Evolutionary conservation across 2,329 filamentous ascomycete species (phyloP), one percentile per base, ranked within the genome.

Genomic region (Clonostachys sp.): DNA sequence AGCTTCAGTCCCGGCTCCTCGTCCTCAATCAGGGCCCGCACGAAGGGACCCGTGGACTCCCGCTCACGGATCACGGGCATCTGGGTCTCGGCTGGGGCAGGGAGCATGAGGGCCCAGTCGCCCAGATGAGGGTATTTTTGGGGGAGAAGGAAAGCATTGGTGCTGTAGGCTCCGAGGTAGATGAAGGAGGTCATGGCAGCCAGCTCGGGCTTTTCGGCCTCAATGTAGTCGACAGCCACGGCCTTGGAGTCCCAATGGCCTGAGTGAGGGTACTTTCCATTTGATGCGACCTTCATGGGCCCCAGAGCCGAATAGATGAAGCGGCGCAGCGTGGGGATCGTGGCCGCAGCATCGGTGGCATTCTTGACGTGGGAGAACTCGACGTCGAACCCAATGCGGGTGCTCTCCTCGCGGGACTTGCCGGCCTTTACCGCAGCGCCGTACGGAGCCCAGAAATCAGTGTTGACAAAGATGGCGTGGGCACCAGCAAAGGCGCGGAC

Each of bases 351-450:
- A 48, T 75, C 67, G 4, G 70, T 72, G 4, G 81, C 73, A 48
- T 81, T 82, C 48, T 68, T 72, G 0, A 78, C 77, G 46, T 81
- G 73, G 13, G 61, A 60, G 3, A 67, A 51, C 55, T 82, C 79
- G 2, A 67, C 57, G 1, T 74, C 63, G 45, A 71, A 74, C 1
- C 68, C 70, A 35, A 66, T 67, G 33, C 57, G 53, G 9, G 67
- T 60, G 49, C 63, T 66, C 0, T 60, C 62, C 6, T 63, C 57
- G 8, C 53, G 46, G 2, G 66, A 67, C 43, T 60, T 59, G 5
- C 61, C 58, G 7, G 64, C 58, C n/a, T 61, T 62, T 44, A 72
- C 61, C 0, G 66, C 58, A 3, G 61, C 55, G 47, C 61, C 61
- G 52, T 73, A 76, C 3, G 66, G 61, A 20, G 16, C 33, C 34